Base-by-base conservation (phyloP, 108 stramenopile species). In the Nitzschia palea region DNA sequence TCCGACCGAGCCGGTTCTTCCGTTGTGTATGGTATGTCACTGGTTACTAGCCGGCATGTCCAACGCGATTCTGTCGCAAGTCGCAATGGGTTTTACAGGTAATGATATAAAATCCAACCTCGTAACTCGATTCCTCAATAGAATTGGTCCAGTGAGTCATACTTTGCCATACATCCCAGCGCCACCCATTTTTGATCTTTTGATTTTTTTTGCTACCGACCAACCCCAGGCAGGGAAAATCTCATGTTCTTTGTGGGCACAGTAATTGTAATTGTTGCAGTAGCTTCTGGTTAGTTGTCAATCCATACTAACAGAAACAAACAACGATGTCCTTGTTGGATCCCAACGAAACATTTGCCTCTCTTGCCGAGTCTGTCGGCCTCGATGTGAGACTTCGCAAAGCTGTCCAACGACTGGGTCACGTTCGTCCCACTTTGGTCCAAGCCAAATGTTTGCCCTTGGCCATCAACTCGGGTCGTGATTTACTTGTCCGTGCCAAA, bases 401-500 rank as follows among this genome's bases (percentile, higher is more conserved):
- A 61, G 85, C 88, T n/a, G 76, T 94, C 28, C 71, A 79, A 32
- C 83, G 93, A 18, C 71, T 94, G 44, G 86, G 86, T 29, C 82
- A 81, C 63, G 72, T 86, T 48, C 81, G 83, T 22, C 93, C 93
- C 9, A 94, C 93, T 12, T 55, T 94, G 28, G 93, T 94, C 2
- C 93, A 94, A 74, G 79, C 88, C 53, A 85, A 89, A 56, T 91
- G 88, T 48, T 73, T 94, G 47, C 93, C 93, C 4, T 50, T 94
- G 40, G 93, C 93, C 31, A 68, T 94, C 34, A 67, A 73, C 9
- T 80, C 80, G 3, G 98, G 98, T 18, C 82, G 97, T 18, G 98
- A 99, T 76, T 67, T 98, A 50, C 76, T 99, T 17, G 94, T 96
- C 10, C 67, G 97, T 68, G 96, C 97, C 8, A 80, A 96, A 27